These are phyloP conservation scores for Pestalotiopsis sp. DNA, from an alignment of 2,329 filamentous ascomycete genomes.

Conservation along the genomic window DNA sequence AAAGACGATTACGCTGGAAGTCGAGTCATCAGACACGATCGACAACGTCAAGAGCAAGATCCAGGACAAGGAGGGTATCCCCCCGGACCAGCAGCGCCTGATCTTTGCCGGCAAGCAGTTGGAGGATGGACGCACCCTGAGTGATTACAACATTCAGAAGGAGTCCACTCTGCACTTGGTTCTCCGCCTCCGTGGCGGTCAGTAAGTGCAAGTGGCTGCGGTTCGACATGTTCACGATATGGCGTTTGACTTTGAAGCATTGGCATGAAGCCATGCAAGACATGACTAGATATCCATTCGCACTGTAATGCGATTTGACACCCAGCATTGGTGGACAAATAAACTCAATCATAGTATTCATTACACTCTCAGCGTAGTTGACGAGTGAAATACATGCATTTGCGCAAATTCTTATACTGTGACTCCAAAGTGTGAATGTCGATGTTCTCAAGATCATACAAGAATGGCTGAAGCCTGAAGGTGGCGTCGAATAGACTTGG, in stretches of 20 bases:
- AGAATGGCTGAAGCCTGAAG: too few relatives aligned
- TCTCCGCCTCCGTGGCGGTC: constrained; percentile 49
- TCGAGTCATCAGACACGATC: constrained; percentile 68
- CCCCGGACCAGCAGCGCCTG: constrained; percentile 68
- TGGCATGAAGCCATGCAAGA: not conserved
- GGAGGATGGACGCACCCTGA: constrained; percentile 76
- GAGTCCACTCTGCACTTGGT: constrained; percentile 72
- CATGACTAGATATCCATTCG: not conserved
- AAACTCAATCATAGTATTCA: not conserved
- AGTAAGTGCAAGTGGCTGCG: constrained; percentile 32
- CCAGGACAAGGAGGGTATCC: constrained; percentile 72
- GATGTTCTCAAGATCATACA: too few relatives aligned
- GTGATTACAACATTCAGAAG: constrained; percentile 88
- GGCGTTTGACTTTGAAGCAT: constrained; percentile 27
- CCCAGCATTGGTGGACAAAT: not conserved
- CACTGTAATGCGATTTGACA: not conserved
- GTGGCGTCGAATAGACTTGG: too few relatives aligned
- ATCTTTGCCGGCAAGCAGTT: constrained; percentile 72
- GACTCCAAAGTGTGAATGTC: too few relatives aligned
- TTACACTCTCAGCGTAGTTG: not conserved
- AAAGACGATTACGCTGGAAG: constrained; percentile 69
- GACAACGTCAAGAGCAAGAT: constrained; percentile 73
- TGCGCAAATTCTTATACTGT: too few relatives aligned
- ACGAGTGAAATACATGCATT: not conserved
- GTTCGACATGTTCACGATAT: constrained; percentile 20